These are phyloP conservation scores for Beauveria sp. DNA, from an alignment of 2,329 filamentous ascomycete genomes.

Conservation along the genomic window DNA sequence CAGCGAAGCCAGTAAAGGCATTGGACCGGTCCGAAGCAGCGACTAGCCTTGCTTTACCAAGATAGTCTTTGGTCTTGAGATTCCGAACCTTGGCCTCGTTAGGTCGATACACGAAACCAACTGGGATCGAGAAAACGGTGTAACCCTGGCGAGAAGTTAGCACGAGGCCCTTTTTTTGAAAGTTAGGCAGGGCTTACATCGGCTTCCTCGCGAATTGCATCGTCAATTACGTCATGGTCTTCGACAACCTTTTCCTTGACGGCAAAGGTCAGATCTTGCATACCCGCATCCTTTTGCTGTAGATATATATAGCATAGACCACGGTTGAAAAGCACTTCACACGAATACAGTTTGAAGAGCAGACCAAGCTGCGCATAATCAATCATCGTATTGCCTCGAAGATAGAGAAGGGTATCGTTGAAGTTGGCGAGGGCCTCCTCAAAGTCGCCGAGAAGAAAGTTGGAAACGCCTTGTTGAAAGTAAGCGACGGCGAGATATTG, in stretches of 20 bases:
- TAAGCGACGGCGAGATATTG: conserved; percentile 96
- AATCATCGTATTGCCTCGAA: conserved; percentile 93
- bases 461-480: conserved; percentile 97
- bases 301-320: conserved; percentile 97
- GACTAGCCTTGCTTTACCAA: conserved; percentile 90
- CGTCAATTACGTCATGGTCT: conserved; percentile 96
- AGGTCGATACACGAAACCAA: conserved; percentile 88
- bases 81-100: conserved; percentile 99
- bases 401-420: conserved; percentile 92
- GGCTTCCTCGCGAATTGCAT: conserved; percentile 87
- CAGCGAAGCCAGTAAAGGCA: conserved; percentile 74
- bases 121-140: conserved; percentile 96
- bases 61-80: conserved; percentile 93
- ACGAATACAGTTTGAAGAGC: conserved; percentile 94
- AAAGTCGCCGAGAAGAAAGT: conserved; percentile 94
- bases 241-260: conserved; percentile 94
- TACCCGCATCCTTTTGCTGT: conserved; percentile 79
- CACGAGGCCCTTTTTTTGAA: conserved; percentile 15
- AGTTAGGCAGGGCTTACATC: conserved; percentile 51
- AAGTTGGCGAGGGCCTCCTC: conserved; percentile 97
- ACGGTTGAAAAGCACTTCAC: conserved; percentile 94
- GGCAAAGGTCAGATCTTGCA: conserved; percentile 85
- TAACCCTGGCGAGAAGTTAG: conserved; percentile 59
- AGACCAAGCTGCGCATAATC: conserved; percentile 95
- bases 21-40: conserved; percentile 77